Evolutionary conservation across 768 basidiomycete species (phyloP), one percentile per base, ranked within the genome.

Genomic region (Hydnomerulius pinastri): DNA sequence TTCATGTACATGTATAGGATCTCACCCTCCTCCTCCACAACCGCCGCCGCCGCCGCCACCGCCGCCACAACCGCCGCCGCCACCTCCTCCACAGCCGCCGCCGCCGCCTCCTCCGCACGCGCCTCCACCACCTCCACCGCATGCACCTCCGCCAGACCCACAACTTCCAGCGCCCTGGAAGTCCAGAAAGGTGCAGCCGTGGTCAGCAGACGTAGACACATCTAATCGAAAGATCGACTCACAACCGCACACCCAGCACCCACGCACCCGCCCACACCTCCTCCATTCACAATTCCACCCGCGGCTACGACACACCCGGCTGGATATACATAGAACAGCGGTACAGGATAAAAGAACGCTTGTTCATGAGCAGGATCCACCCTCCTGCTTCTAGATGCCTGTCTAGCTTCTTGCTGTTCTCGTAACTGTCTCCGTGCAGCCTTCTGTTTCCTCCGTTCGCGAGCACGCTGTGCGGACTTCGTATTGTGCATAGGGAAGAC

Each of bases 281-380:
- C 20, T 9, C 46, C 46, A 48, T 39, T 11, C 30, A 44, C 13
- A 12, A 49, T 24, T n/a, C 32, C 48, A 8, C 44, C 54, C 25
- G 38, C 39, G 8, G 51, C 61, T 11, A 15, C 48, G 24, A 44
- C 54, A 15, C 46, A 55, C 3, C 66, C 64, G 44, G 55, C 61
- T 29, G 57, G 42, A 13, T 32, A 30, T 23, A 17, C 36, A 53
- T 54, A 70, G 41, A 63, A 71, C 24, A 75, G 32, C 43, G 77
- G 76, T 30, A 77, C 67, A 24, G 68, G 63, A 38, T 61, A 57
- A 37, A 79, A 62, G 56, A 78, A 79, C 23, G 75, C 68, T 21
- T 53, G 50, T 29, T 56, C 54, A 43, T 72, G 70, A 10, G 29
- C 56, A n/a, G 7, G 24, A 21, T 11, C 18, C 7, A 1, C 18